A percentile compares a stretch with the other conserved stretches of the same genome.
Conservation (phyloP, 495 filamentous ascomycete genomes). For the Cairneyella variabilis region DNA sequence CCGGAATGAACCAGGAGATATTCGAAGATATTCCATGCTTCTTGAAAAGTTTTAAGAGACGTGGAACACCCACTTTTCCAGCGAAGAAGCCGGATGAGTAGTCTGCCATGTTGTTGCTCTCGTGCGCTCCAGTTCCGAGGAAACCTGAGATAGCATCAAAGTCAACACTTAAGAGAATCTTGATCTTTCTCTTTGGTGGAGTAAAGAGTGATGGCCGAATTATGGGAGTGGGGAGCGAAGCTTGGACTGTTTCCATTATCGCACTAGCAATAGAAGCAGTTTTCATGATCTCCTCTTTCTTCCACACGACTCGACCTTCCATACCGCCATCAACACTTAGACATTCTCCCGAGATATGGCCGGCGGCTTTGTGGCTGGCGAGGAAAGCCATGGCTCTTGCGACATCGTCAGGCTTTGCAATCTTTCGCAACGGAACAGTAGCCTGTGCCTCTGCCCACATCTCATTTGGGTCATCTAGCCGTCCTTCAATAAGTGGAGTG, state of each 20-base stretch:
- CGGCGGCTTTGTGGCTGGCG: constrained; percentile 47
- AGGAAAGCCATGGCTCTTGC: constrained; percentile 50
- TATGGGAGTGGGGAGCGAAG: constrained; percentile 11
- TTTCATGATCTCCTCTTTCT: constrained; percentile 32
- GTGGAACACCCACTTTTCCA: constrained; percentile 55
- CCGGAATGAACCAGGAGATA: constrained; percentile 62
- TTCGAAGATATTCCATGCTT: constrained; percentile 48
- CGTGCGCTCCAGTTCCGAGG: constrained; percentile 50
- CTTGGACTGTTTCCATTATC: constrained; percentile 11
- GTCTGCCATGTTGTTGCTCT: constrained; percentile 52
- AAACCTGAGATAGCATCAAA: constrained; percentile 59
- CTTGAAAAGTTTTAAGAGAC: constrained; percentile 53
- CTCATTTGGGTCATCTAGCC: constrained; percentile 44
- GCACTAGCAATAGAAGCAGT: neutral
- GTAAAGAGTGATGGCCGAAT: constrained; percentile 27
- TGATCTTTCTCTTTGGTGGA: constrained; percentile 39
- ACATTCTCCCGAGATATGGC: constrained; percentile 53
- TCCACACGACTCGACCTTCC: constrained; percentile 48
- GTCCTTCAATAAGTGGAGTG: constrained; percentile 40
- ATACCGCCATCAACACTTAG: constrained; percentile 48
- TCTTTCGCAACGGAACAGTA: constrained; percentile 42
- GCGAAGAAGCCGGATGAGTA: constrained; percentile 57
- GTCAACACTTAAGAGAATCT: constrained; percentile 52
- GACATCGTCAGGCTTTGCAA: constrained; percentile 46
- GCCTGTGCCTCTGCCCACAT: constrained; percentile 43